Conservation (phyloP, 1,139 yeast genomes). For the Taphrina sp. region DNA sequence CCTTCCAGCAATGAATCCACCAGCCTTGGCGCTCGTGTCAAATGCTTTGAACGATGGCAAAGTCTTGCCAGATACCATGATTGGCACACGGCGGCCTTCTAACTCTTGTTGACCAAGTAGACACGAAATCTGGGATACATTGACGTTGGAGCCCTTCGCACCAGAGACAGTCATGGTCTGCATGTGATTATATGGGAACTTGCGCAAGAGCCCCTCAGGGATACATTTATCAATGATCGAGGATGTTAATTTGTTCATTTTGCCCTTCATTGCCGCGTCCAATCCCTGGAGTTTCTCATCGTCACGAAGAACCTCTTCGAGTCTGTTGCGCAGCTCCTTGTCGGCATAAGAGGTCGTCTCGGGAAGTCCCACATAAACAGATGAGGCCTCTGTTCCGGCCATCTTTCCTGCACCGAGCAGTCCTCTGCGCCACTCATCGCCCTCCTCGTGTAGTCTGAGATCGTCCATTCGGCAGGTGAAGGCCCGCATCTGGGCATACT, state of each 20-base stretch:
- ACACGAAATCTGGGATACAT: constrained; percentile 99
- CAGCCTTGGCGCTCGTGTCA: constrained; percentile 97
- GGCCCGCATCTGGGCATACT: constrained; percentile 86
- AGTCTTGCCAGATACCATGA: constrained; percentile 98
- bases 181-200: constrained; percentile 95
- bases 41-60: constrained; percentile 94
- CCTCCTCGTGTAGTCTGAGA: constrained; percentile 74
- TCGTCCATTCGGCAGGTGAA: constrained; percentile 99
- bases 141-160: constrained; percentile 98
- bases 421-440: constrained; percentile 83
- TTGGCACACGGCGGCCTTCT: constrained; percentile 99
- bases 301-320: constrained; percentile 93
- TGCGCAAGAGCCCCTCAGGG: constrained; percentile 93
- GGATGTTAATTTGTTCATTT: constrained; percentile 87
- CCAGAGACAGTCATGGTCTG: constrained; percentile 99
- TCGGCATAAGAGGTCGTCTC: constrained; percentile 49
- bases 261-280: constrained; percentile 93
- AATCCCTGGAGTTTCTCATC: constrained; percentile 87
- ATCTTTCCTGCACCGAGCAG: constrained; percentile 73
- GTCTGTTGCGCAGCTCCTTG: constrained; percentile 73
- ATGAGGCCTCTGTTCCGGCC: constrained; percentile 87
- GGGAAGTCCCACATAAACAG: constrained; percentile 86
- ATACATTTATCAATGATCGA: constrained; percentile 91
- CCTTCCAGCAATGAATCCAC: constrained; percentile 96
- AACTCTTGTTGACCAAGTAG: constrained; percentile 97